Evolutionary conservation across 192 early-diverging fungal species (phyloP), one percentile per base, ranked within the genome.

Genomic region (Entomortierella lignicola): DNA sequence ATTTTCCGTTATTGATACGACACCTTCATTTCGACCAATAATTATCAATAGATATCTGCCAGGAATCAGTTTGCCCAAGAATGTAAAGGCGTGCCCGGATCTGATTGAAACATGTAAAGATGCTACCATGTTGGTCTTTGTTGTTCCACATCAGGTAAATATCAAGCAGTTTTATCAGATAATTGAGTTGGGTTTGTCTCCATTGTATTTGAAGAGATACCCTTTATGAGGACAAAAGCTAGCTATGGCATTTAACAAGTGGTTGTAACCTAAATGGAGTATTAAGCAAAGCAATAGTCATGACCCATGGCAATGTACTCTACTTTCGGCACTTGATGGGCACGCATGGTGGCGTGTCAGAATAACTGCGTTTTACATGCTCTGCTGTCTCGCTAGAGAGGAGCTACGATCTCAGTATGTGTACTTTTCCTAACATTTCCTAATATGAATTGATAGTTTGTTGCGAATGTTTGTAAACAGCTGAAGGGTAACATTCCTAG

Each of bases 91-190:
- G 8, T 87, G 90, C 37, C 88, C 97, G 2, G 92, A 96, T 72
- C 71, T 98, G 7, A 73, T 88, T 8, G 83, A 93, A 50, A 88
- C 94, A 4, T 91, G 92, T 52, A 73, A 90, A 63, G 94, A 84
- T 65, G 95, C 97, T 8, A 96, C 92, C 21, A 84, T 97, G 37
- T 85, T 99, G 27, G 89, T 99, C 42, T 94, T 99, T 80, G 96
- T 98, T 12, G 86, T 98, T 54, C 96, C 96, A 47, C 96, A 98
- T 82, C 95, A 96, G 85, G 85, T 85, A 70, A 20, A 15, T 27
- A 55, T n/a, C n/a, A n/a, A n/a, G n/a, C n/a, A 37, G 21, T 47
- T 2, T 20, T 20, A 47, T 20, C n/a, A n/a, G n/a, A n/a, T n/a
- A n/a, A n/a, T n/a, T n/a, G n/a, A n/a, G n/a, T n/a, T n/a, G n/a